Percentiles rank a stretch among this genome's conserved stretches.
phyloP scores from a whole-genome alignment of 2,329 filamentous ascomycete species.

The Aureobasidium uvarum region DNA sequence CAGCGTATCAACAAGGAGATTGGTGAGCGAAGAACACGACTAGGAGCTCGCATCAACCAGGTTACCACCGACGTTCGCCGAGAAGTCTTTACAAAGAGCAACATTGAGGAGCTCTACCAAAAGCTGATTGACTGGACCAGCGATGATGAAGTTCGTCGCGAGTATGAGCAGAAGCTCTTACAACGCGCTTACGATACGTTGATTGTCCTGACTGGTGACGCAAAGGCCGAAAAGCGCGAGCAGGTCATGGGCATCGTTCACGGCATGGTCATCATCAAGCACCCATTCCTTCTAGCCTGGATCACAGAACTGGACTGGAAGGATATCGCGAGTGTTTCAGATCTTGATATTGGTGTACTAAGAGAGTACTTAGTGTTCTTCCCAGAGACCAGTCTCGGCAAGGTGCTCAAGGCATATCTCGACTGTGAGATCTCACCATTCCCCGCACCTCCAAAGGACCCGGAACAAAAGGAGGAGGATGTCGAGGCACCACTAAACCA shows the following conservation, averaged over 20 bases:
- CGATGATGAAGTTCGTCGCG: slow-evolving; percentile 79
- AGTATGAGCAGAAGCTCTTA: slow-evolving; percentile 87
- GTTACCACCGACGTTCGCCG: slow-evolving; percentile 84
- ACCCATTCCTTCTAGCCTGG: slow-evolving; percentile 88
- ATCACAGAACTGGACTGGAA: slow-evolving; percentile 86
- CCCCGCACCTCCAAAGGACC: slow-evolving; percentile 58
- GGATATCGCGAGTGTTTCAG: slow-evolving; percentile 69
- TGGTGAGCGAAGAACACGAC: slow-evolving; percentile 78
- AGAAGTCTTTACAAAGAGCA: slow-evolving; percentile 74
- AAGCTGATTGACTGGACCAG: slow-evolving; percentile 85
- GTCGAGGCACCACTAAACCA: slow-evolving; percentile 62
- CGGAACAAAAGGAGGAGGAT: slow-evolving; percentile 50
- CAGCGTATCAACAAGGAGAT: slow-evolving; percentile 88
- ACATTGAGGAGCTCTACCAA: slow-evolving; percentile 76
- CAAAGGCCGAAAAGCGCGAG: slow-evolving; percentile 68
- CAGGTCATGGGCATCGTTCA: slow-evolving; percentile 74
- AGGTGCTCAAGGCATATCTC: slow-evolving; percentile 78
- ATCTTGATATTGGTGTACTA: slow-evolving; percentile 75
- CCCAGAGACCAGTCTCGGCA: slow-evolving; percentile 75
- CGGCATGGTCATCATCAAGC: slow-evolving; percentile 95
- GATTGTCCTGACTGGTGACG: slow-evolving; percentile 62
- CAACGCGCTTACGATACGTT: slow-evolving; percentile 77
- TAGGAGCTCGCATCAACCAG: slow-evolving; percentile 78
- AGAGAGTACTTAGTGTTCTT: slow-evolving; percentile 81
- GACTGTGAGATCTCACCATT: slow-evolving; percentile 84